These are phyloP conservation scores for Wickerhamiella qilinensis DNA, from an alignment of 805 yeast species.

Conservation along the genomic window DNA sequence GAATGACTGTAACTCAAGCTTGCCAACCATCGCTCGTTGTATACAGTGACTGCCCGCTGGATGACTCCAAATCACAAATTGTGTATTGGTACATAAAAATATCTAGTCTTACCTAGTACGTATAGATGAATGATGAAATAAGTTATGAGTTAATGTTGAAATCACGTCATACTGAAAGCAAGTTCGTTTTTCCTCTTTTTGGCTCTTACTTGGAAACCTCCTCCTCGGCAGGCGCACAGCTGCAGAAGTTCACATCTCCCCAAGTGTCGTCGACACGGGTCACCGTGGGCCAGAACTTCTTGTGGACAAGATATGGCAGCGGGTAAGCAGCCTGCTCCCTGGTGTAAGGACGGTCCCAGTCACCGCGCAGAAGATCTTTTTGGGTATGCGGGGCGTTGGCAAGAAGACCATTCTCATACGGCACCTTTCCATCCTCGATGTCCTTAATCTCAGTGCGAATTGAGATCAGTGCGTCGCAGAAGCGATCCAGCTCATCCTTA, in stretches of 20 bases:
- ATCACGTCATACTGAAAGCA: no score
- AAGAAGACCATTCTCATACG: constrained; percentile 44
- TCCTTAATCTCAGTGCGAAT: constrained; percentile 72
- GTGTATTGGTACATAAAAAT: no score
- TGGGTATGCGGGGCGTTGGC: constrained; percentile 89
- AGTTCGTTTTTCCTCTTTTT: no score
- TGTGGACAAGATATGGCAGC: constrained; percentile 46
- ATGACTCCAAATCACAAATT: no score
- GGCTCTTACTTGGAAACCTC: no score
- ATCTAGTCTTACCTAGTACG: no score
- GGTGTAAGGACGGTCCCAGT: constrained; percentile 84
- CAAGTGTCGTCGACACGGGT: constrained; percentile 86
- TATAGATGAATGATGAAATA: no score
- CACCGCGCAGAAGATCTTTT: constrained; percentile 51
- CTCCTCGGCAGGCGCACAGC: constrained; percentile 36
- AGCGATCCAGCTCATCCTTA: constrained; percentile 74
- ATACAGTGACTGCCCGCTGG: no score
- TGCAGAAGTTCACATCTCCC: constrained; percentile 88
- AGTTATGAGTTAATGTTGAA: no score
- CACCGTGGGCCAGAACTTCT: constrained; percentile 93
- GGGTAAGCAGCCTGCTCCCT: constrained; percentile 93
- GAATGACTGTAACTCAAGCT: no score
- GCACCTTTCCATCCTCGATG: constrained; percentile 46
- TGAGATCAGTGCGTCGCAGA: constrained; percentile 70
- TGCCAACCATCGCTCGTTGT: no score